Conservation (phyloP, 2,329 filamentous ascomycete species). For the Aspergillus fumigatiaffinis region DNA sequence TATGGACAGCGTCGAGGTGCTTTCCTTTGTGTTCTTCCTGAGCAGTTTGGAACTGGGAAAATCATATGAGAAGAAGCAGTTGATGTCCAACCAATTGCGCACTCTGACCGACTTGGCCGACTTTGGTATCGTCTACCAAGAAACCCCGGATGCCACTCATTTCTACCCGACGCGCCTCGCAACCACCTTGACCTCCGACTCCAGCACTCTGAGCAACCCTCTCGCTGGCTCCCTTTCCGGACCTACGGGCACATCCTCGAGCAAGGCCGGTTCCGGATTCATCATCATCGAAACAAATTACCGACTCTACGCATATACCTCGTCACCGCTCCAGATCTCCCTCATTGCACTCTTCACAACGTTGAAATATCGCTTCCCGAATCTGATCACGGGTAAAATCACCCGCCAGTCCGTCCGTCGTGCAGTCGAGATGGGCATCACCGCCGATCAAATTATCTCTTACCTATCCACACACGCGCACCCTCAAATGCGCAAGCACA, state of each 20-base stretch:
- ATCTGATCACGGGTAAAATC: slow-evolving; percentile 87
- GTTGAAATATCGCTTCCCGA: slow-evolving; percentile 85
- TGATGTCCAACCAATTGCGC: slow-evolving; percentile 75
- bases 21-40: slow-evolving; percentile 93
- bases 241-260: slow-evolving; percentile 27
- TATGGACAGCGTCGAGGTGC: slow-evolving; percentile 87
- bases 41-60: slow-evolving; percentile 88
- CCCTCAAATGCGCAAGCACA: slow-evolving; percentile 77
- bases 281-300: slow-evolving; percentile 99
- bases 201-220: slow-evolving; percentile 66
- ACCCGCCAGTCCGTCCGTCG: slow-evolving; percentile 83
- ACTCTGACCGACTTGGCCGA: slow-evolving; percentile 90
- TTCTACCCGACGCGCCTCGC: slow-evolving; percentile 92
- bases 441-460: slow-evolving; percentile 87
- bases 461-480: slow-evolving; percentile 92
- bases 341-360: slow-evolving; percentile 87
- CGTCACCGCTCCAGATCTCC: slow-evolving; percentile 88
- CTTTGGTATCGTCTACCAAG: slow-evolving; percentile 83
- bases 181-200: slow-evolving; percentile 81
- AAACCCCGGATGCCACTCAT: slow-evolving; percentile 42
- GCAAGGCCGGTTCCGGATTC: slow-evolving; percentile 56
- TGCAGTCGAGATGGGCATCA: slow-evolving; percentile 88
- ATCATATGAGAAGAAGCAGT: slow-evolving; percentile 80
- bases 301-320: slow-evolving; percentile 93
- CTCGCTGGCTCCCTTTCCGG: slow-evolving; percentile 61